A percentile compares a stretch with the other conserved stretches of the same genome.
Evolutionary conservation across 805 yeast genomes (phyloP).

Genomic region (Teunomyces atbi): DNA sequence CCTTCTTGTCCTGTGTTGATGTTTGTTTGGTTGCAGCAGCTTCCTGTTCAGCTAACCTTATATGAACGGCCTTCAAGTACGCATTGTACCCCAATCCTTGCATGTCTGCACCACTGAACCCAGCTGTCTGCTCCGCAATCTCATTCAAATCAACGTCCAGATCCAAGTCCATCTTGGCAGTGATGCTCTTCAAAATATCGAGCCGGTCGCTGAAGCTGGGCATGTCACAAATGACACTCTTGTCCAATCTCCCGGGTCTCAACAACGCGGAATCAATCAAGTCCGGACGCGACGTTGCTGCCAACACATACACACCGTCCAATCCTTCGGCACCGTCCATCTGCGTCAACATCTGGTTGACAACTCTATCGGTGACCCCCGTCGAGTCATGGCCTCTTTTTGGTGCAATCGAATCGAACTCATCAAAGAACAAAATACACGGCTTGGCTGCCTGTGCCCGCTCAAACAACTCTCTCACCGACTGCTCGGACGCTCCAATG

Average conservation of each 20-base stretch:
- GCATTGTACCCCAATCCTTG: slow-evolving; percentile 93
- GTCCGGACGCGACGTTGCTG: slow-evolving; percentile 96
- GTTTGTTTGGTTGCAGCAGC: slow-evolving; percentile 11
- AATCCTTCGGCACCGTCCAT: slow-evolving; percentile 98
- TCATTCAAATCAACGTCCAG: slow-evolving; percentile 48
- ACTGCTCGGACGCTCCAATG: slow-evolving; percentile 96
- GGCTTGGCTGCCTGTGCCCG: slow-evolving; percentile 95
- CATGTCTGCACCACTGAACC: slow-evolving; percentile 92
- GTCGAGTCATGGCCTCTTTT: slow-evolving; percentile 97
- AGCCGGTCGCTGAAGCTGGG: slow-evolving; percentile 69
- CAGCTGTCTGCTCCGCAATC: slow-evolving; percentile 62
- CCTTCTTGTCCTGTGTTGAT: slow-evolving; percentile 9
- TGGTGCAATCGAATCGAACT: slow-evolving; percentile 95
- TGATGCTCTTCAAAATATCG: slow-evolving; percentile 64
- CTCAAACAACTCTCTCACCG: slow-evolving; percentile 88
- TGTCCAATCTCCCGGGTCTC: slow-evolving; percentile 95
- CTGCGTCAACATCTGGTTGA: slow-evolving; percentile 93
- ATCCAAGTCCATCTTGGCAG: slow-evolving; percentile 57
- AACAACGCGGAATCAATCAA: slow-evolving; percentile 90
- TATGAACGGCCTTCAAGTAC: slow-evolving; percentile 79
- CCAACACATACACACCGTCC: slow-evolving; percentile 94
- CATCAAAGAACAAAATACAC: slow-evolving; percentile 89
- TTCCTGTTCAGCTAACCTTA: slow-evolving; percentile 53
- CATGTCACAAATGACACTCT: slow-evolving; percentile 85
- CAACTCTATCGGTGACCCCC: slow-evolving; percentile 97